Evolutionary conservation across 148 eudicot species (phyloP).

Genomic region (Chenopodium berlandieri): DNA sequence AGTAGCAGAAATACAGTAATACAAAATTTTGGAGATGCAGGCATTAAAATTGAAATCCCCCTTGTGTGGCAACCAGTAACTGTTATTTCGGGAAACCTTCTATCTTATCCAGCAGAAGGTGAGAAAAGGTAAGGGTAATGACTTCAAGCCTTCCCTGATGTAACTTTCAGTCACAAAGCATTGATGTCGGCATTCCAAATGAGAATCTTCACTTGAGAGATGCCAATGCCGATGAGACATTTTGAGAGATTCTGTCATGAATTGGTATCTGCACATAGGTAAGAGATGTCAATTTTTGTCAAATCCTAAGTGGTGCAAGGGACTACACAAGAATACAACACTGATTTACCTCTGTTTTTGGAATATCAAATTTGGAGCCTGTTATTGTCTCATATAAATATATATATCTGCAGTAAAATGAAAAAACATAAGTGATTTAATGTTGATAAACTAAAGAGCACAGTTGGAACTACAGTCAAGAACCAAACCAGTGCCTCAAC

Average conservation of each 20-base stretch:
- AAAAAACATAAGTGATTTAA: not conserved
- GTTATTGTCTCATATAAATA: constrained; percentile 86
- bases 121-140: not conserved
- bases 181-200: not conserved
- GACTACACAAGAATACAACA: not conserved
- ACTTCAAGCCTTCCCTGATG: not conserved
- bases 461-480: not conserved
- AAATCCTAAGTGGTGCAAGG: not conserved
- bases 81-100: not conserved
- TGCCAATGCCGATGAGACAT: constrained; percentile 64
- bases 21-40: not conserved
- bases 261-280: constrained; percentile 58
- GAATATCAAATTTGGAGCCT: constrained; percentile 65
- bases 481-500: not conserved
- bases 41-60: not conserved
- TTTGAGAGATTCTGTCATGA: constrained; percentile 77
- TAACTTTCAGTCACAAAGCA: not conserved
- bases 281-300: constrained; percentile 5
- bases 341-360: constrained; percentile 45
- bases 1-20: too few relatives aligned
- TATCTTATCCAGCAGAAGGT: not conserved
- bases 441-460: not conserved
- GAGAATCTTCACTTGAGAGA: constrained; percentile 32
- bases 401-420: constrained; percentile 59
- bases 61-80: not conserved